Evolutionary conservation across 345 rosid species (phyloP).

Genomic region (Kandelia obovata): DNA sequence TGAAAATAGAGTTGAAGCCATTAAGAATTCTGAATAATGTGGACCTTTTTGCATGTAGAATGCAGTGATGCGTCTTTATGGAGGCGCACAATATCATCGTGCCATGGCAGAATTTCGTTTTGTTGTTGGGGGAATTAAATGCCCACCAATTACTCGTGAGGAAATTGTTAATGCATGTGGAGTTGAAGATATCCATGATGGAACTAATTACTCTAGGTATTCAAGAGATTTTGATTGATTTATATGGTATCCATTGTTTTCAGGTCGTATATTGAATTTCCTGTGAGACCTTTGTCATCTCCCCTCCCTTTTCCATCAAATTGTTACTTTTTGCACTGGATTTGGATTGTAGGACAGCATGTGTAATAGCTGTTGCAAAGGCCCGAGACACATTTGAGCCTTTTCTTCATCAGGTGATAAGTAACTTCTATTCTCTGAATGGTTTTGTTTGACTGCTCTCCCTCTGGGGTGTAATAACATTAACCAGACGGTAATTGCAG

Average conservation of each 20-base stretch:
- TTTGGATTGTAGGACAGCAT: slow-evolving; percentile 66
- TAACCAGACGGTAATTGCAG: too few relatives aligned
- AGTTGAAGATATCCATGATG: slow-evolving; percentile 95
- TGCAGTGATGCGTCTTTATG: slow-evolving; percentile 96
- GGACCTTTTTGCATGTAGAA: slow-evolving; percentile 41
- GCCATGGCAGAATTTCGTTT: slow-evolving; percentile 98
- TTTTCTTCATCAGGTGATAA: slow-evolving; percentile 81
- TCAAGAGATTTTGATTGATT: background rate
- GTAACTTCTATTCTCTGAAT: slow-evolving; percentile 2
- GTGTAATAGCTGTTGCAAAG: slow-evolving; percentile 96
- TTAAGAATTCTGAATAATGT: background rate
- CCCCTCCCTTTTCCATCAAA: slow-evolving; percentile 1
- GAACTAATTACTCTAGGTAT: slow-evolving; percentile 92
- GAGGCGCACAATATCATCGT: slow-evolving; percentile 93
- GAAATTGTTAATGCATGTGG: slow-evolving; percentile 98
- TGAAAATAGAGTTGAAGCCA: background rate
- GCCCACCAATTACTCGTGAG: slow-evolving; percentile 87
- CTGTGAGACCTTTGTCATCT: background rate
- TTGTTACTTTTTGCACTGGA: slow-evolving; percentile 5
- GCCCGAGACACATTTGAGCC: slow-evolving; percentile 96
- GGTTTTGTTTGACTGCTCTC: background rate
- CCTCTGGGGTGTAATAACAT: background rate
- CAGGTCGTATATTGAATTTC: slow-evolving; percentile 1
- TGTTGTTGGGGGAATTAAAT: slow-evolving; percentile 85
- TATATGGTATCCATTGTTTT: slow-evolving; percentile 10